Evolutionary conservation across 2,329 filamentous ascomycete species (phyloP).

Genomic region (Teratosphaeria pseudoeucalypti): DNA sequence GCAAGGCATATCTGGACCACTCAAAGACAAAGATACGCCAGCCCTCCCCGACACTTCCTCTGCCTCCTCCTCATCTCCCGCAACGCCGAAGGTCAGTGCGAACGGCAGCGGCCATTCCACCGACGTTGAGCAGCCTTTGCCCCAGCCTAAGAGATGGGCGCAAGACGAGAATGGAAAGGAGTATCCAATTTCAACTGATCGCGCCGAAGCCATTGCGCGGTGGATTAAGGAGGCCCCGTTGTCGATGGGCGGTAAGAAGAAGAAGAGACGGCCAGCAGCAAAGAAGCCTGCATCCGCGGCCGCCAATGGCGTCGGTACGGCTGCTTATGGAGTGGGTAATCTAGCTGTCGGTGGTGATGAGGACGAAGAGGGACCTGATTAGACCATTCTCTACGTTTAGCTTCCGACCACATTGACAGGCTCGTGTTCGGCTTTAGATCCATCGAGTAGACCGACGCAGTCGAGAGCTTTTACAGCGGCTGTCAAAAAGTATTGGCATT

Average conservation of each 20-base stretch:
- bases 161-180: slow-evolving; percentile 57
- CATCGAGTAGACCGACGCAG: background rate
- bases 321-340: slow-evolving; percentile 7
- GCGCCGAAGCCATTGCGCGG: slow-evolving; percentile 55
- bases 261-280: slow-evolving; percentile 25
- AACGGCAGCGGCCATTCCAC: background rate
- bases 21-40: slow-evolving; percentile 19
- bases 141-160: slow-evolving; percentile 48
- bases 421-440: background rate
- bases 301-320: slow-evolving; percentile 6
- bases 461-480: background rate
- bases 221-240: slow-evolving; percentile 53
- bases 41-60: background rate
- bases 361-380: slow-evolving; percentile 18
- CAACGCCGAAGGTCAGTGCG: slow-evolving; percentile 1
- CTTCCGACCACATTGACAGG: background rate
- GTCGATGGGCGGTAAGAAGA: slow-evolving; percentile 26
- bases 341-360: slow-evolving; percentile 7
- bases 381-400: background rate
- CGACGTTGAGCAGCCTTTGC: slow-evolving; percentile 3
- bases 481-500: background rate
- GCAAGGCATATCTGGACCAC: slow-evolving; percentile 27
- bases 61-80: slow-evolving; percentile 2
- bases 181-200: slow-evolving; percentile 58
- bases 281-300: slow-evolving; percentile 14